A percentile compares a stretch with the other conserved stretches of the same genome.
Evolutionary conservation across 2,329 filamentous ascomycete genomes (phyloP).

Genomic region (Arthrobotrys pseudoclavata): DNA sequence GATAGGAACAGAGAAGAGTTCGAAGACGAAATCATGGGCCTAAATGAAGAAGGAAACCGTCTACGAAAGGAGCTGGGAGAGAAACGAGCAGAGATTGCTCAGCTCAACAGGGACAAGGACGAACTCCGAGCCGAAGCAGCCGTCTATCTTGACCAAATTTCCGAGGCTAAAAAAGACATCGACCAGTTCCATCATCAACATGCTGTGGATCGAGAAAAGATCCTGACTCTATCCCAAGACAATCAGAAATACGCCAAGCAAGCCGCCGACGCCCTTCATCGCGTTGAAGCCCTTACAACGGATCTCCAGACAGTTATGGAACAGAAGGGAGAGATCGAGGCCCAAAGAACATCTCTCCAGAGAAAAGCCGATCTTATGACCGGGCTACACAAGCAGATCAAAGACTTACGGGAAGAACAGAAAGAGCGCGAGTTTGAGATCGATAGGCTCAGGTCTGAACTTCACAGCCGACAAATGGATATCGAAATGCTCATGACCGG

Average conservation of each 20-base stretch:
- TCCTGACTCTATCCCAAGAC: constrained; percentile 43
- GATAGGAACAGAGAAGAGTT: constrained; percentile 53
- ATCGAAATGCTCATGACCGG: constrained; percentile 50
- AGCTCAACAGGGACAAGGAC: constrained; percentile 56
- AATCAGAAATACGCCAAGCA: constrained; percentile 55
- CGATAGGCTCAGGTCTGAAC: constrained; percentile 48
- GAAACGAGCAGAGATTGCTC: constrained; percentile 35
- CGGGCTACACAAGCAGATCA: constrained; percentile 56
- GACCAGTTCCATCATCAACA: constrained; percentile 50
- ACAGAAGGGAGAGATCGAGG: constrained; percentile 51
- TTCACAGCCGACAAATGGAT: constrained; percentile 49
- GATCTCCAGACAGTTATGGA: constrained; percentile 56
- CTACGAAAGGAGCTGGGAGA: constrained; percentile 24
- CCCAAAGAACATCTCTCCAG: constrained; percentile 33
- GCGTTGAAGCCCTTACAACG: constrained; percentile 51
- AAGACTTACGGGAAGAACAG: constrained; percentile 49
- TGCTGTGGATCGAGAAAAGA: constrained; percentile 43
- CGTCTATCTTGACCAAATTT: constrained; percentile 55
- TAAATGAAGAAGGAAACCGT: constrained; percentile 41
- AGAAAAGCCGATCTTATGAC: constrained; percentile 56
- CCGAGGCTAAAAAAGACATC: constrained; percentile 47
- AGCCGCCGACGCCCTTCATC: constrained; percentile 48
- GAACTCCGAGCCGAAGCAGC: constrained; percentile 54
- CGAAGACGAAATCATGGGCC: constrained; percentile 48
- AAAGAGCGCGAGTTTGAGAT: constrained; percentile 54